Percentiles rank a stretch among this genome's conserved stretches.
Evolutionary conservation across 2,329 filamentous ascomycete genomes (phyloP).

Genomic region (Fusarium albidum): DNA sequence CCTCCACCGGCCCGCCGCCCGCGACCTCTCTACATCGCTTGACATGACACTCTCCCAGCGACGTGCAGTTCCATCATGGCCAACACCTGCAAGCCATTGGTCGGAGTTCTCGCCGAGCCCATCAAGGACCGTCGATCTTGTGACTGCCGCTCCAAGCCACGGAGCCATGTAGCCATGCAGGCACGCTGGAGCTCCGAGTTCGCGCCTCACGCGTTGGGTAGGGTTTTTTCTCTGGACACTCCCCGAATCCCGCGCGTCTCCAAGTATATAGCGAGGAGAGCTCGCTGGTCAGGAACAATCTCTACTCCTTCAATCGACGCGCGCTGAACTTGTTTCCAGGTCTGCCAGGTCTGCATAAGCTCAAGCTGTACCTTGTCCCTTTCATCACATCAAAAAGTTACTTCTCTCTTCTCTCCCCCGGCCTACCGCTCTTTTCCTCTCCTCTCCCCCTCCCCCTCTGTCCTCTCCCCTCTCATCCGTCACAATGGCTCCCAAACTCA

Average conservation of each 20-base stretch:
- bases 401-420: neutral
- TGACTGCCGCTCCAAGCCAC: constrained; percentile 7
- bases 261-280: constrained; percentile 23
- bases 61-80: neutral
- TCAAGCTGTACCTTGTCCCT: neutral
- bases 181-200: constrained; percentile 20
- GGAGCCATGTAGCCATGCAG: neutral
- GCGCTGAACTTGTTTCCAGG: neutral
- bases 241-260: neutral
- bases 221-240: neutral
- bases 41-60: neutral
- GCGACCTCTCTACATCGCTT: neutral
- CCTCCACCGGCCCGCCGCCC: constrained; percentile 8
- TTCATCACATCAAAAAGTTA: constrained; percentile 1
- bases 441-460: neutral
- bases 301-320: constrained; percentile 2
- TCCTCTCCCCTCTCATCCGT: neutral
- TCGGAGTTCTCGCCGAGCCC: neutral
- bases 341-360: neutral
- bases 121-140: constrained; percentile 7
- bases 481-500: constrained; percentile 36
- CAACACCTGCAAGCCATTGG: neutral
- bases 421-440: constrained; percentile 2
- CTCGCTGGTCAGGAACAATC: constrained; percentile 8
- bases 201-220: neutral